A percentile compares a stretch with the other conserved stretches of the same genome.
phyloP scores from a whole-genome alignment of 2,329 filamentous ascomycete species.

The Fusarium sp. region DNA sequence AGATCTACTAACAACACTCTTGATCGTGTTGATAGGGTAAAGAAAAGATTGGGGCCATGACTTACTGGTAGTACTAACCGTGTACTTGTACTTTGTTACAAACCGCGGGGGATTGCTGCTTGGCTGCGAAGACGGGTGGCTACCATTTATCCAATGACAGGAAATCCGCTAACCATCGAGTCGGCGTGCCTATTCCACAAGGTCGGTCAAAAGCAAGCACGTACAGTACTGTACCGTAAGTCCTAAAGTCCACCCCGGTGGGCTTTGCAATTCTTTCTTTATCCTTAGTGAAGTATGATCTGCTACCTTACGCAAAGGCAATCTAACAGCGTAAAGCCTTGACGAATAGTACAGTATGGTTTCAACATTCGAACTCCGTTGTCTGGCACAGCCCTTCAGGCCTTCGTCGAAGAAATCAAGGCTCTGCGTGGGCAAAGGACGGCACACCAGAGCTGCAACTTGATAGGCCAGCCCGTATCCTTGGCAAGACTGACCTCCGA shows the following conservation, averaged over 20 bases:
- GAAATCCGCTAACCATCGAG: constrained; percentile 2
- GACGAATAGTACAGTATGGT: not conserved
- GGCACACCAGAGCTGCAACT: not conserved
- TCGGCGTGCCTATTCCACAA: constrained; percentile 28
- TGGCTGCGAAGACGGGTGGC: constrained; percentile 23
- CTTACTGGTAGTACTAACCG: no score
- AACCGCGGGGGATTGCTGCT: not conserved
- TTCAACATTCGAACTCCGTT: not conserved
- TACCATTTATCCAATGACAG: constrained; percentile 3
- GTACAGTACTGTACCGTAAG: not conserved
- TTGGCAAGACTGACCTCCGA: not conserved
- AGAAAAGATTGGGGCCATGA: not conserved
- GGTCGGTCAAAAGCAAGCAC: constrained; percentile 11
- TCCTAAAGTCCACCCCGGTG: not conserved
- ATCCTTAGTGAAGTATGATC: not conserved
- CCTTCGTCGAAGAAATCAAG: not conserved
- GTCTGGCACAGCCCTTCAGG: not conserved
- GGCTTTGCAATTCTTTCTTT: not conserved
- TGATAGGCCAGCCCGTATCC: constrained; percentile 24
- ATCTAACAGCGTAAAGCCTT: not conserved
- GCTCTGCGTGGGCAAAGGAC: not conserved
- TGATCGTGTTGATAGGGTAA: not conserved
- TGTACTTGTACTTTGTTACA: not conserved
- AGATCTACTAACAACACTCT: constrained; percentile 3
- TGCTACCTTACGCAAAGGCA: not conserved